Evolutionary conservation across 1,284 basidiomycete genomes (phyloP).

Genomic region (Leccinum subrobustum): DNA sequence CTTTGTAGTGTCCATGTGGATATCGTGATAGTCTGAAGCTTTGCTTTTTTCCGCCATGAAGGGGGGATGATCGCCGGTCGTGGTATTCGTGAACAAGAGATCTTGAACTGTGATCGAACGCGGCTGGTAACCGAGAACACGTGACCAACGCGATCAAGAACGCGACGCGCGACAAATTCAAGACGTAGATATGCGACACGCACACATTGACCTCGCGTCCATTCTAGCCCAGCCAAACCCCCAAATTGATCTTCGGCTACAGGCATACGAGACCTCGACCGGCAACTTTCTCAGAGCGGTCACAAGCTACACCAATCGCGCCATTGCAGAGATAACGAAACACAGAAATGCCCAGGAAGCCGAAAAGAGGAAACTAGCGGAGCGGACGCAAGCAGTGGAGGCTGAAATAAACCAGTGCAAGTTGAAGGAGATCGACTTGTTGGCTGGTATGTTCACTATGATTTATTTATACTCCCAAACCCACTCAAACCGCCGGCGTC

Average conservation of each 20-base stretch:
- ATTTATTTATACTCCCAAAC: not conserved
- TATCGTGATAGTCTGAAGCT: conserved; percentile 39
- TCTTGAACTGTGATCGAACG: not conserved
- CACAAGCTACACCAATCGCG: conserved; percentile 63
- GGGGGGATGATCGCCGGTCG: not conserved
- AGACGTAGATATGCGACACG: conserved; percentile 42
- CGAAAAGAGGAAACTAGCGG: conserved; percentile 59
- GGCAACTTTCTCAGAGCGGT: conserved; percentile 70
- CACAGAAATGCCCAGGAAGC: conserved; percentile 52
- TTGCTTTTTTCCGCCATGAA: conserved; percentile 15
- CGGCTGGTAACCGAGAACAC: conserved; percentile 8
- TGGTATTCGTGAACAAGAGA: not conserved
- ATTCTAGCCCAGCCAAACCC: conserved; percentile 57
- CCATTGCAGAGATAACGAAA: conserved; percentile 60
- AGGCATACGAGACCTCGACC: conserved; percentile 62
- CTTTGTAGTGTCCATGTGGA: conserved; percentile 74
- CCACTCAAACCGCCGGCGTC: not conserved
- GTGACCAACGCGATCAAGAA: conserved; percentile 20
- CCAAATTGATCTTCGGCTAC: conserved; percentile 61
- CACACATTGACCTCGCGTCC: conserved; percentile 61
- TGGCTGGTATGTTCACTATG: conserved; percentile 49
- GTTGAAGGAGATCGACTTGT: conserved; percentile 67
- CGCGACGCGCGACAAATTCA: too few species aligned
- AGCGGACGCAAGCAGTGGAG: conserved; percentile 58
- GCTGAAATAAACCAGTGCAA: conserved; percentile 70